phyloP scores from a whole-genome alignment of 176 grass and related monocot species.

The Alloteropsis semialata region DNA sequence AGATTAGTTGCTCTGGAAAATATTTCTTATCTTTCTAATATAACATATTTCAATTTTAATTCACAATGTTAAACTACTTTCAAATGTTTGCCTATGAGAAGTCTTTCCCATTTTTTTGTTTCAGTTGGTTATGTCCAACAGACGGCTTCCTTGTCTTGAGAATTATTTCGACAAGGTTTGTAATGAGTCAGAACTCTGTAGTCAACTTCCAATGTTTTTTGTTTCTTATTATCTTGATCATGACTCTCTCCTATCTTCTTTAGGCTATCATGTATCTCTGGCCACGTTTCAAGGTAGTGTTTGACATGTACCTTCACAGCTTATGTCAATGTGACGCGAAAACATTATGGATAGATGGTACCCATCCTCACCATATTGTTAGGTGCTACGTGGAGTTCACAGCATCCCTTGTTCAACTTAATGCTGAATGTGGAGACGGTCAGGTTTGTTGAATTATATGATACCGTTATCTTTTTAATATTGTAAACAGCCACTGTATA shows the following conservation, averaged over 20 bases:
- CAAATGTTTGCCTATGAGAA: not conserved
- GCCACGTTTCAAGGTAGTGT: constrained; percentile 85
- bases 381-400: constrained; percentile 84
- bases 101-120: constrained; percentile 25
- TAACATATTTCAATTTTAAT: not conserved
- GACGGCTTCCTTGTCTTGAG: constrained; percentile 70
- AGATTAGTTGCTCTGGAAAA: not conserved
- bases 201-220: not conserved
- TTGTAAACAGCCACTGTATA: not conserved
- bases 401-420: constrained; percentile 83
- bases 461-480: not conserved
- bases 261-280: constrained; percentile 75
- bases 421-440: constrained; percentile 86
- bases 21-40: constrained; percentile 11
- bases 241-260: not conserved
- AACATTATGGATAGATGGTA: constrained; percentile 66
- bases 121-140: constrained; percentile 80
- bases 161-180: constrained; percentile 81
- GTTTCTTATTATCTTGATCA: not conserved
- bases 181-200: not conserved
- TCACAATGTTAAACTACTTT: not conserved
- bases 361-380: constrained; percentile 77
- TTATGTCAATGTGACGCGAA: constrained; percentile 53
- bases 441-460: constrained; percentile 60
- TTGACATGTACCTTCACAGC: constrained; percentile 88